Base-by-base conservation (phyloP, 176 grass and related monocot genomes). In the Bromus sterilis region DNA sequence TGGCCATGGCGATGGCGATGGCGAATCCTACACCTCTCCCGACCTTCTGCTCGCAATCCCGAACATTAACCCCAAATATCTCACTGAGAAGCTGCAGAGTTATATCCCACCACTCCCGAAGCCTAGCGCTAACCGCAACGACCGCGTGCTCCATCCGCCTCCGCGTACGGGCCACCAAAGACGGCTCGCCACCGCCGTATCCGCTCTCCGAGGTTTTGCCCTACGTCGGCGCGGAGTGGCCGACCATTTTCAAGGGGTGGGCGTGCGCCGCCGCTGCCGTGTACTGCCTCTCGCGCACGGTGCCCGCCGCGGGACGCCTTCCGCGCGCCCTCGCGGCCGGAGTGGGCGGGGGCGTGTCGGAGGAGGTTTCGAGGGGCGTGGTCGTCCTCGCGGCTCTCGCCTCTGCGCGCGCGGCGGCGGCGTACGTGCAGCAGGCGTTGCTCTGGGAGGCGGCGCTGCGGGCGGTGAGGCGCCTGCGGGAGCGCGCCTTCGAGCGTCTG, bases 391-490 rank as follows among this genome's bases (percentile, higher is more conserved):
- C 83, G 1, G 78, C 61, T 20, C 62, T 96, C 9, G 77, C 75
- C 32, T 79, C 69, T 7, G 85, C 75, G 28, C 83, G 82, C 66
- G 84, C 83, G 44, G 87, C 49, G 14, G 78, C 93, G 11, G 7
- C 66, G 20, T 93, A 86, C 78, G 69, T 88, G 79, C 93, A 96
- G 59, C 87, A 91, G 58, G 88, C 85, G 36, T 66, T 93, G 34
- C 88, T 96, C 75, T 96, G 87, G 90, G 88, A 96, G 58, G 90
- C 93, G 21, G 79, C 90, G 31, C 58, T 90, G 36, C 81, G 67
- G 61, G 85, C 79, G 62, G 88, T 75, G 42, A 79, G 13, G 66
- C 66, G 76, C 46, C 77, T 93, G 34, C 90, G 90, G 82, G 83
- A 58, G 78, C 79, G 78, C 72, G 83, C 87, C 66, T 96, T 96